Percentiles rank a stretch among this genome's conserved stretches.
Evolutionary conservation across 2,329 filamentous ascomycete species (phyloP).

Genomic region (Aspergillus floridensis): DNA sequence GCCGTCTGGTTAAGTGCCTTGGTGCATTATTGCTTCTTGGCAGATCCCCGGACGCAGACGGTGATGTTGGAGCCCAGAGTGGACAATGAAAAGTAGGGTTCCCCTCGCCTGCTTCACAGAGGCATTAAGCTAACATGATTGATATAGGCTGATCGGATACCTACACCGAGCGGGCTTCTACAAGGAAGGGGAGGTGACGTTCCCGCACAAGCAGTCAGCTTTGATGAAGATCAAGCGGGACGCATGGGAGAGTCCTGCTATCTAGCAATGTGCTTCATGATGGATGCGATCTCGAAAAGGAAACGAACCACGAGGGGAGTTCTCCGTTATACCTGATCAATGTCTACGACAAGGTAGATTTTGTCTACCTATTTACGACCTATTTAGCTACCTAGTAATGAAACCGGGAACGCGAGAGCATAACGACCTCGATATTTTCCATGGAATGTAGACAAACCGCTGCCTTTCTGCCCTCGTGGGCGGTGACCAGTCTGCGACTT

Average conservation of each 20-base stretch:
- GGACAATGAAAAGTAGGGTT: constrained; percentile 78
- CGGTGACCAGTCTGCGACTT: no score
- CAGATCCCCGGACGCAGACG: constrained; percentile 76
- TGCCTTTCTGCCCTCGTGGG: no score
- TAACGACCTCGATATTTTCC: no score
- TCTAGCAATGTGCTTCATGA: constrained; percentile 39
- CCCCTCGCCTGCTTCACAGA: neutral
- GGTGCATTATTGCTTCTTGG: constrained; percentile 79
- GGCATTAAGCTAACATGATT: constrained; percentile 13
- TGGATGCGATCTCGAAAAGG: neutral
- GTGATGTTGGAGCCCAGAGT: constrained; percentile 86
- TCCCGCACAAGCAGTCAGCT: constrained; percentile 91
- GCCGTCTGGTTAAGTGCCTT: constrained; percentile 78
- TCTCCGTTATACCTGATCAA: neutral
- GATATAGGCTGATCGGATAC: constrained; percentile 66
- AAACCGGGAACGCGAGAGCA: no score
- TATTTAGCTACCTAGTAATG: neutral
- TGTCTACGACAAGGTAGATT: no score
- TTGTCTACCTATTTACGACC: neutral
- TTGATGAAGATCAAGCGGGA: constrained; percentile 78
- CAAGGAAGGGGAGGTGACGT: constrained; percentile 79
- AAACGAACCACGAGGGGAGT: neutral
- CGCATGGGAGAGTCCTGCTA: constrained; percentile 68
- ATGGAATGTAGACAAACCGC: no score
- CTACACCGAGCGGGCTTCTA: constrained; percentile 74